A percentile compares a stretch with the other conserved stretches of the same genome.
Conservation (phyloP, 164 flowering plant species). For the Tetracentron sinense region DNA sequence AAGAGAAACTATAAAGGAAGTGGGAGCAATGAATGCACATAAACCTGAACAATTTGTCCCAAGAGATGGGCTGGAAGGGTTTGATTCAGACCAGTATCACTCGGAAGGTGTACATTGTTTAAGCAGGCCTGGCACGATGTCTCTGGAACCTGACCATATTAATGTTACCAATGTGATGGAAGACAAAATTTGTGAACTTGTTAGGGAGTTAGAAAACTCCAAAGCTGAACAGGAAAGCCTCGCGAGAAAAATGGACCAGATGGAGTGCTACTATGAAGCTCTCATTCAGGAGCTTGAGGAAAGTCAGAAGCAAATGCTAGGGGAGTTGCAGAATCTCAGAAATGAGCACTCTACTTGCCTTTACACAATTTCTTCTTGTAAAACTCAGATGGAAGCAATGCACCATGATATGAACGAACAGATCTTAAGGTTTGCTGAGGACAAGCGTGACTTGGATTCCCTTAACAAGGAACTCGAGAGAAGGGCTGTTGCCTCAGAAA, state of each 20-base stretch:
- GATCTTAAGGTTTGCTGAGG: slow-evolving; percentile 46
- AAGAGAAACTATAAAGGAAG: slow-evolving; percentile 11
- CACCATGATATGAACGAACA: slow-evolving; percentile 60
- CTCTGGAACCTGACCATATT: slow-evolving; percentile 40
- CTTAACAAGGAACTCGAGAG: slow-evolving; percentile 77
- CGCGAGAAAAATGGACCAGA: slow-evolving; percentile 72
- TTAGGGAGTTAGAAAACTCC: slow-evolving; percentile 74
- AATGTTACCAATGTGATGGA: slow-evolving; percentile 43
- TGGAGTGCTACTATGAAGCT: slow-evolving; percentile 95
- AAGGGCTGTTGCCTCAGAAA: slow-evolving; percentile 70
- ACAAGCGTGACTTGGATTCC: slow-evolving; percentile 47
- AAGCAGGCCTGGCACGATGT: slow-evolving; percentile 28
- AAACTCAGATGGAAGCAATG: slow-evolving; percentile 69
- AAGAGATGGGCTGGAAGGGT: slow-evolving; percentile 21
- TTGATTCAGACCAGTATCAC: slow-evolving; percentile 37
- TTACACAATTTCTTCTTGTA: slow-evolving; percentile 56
- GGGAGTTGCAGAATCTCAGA: slow-evolving; percentile 76
- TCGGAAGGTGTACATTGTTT: slow-evolving; percentile 39
- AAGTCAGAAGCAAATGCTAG: slow-evolving; percentile 81
- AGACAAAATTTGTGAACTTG: slow-evolving; percentile 52
- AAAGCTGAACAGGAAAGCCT: slow-evolving; percentile 67
- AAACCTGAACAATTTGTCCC: slow-evolving; percentile 22
- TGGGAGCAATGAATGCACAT: slow-evolving; percentile 14
- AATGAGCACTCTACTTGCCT: slow-evolving; percentile 76
- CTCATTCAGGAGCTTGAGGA: slow-evolving; percentile 94